Percentiles rank a stretch among this genome's conserved stretches.
These are phyloP conservation scores for Naganishia sp. DNA, from an alignment of 1,284 basidiomycete genomes.

Conservation along the genomic window DNA sequence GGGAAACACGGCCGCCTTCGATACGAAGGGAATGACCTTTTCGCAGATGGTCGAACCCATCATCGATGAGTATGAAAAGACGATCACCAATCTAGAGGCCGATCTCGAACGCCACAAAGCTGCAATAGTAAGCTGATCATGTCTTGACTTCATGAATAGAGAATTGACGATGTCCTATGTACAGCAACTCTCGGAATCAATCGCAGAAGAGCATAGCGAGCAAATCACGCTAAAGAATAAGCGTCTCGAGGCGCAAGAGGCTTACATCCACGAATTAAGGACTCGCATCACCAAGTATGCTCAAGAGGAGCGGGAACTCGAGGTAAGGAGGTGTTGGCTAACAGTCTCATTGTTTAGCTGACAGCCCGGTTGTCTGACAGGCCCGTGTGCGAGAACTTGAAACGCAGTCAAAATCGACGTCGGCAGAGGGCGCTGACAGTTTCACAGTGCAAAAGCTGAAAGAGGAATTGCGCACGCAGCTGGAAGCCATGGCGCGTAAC, in stretches of 20 bases:
- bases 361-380: constrained; percentile 1
- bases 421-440: not conserved
- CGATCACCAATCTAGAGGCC: constrained; percentile 84
- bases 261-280: constrained; percentile 68
- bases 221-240: constrained; percentile 71
- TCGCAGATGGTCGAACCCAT: constrained; percentile 96
- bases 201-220: constrained; percentile 73
- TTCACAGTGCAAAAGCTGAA: constrained; percentile 65
- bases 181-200: constrained; percentile 63
- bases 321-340: not conserved
- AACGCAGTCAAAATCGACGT: not conserved
- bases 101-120: constrained; percentile 86
- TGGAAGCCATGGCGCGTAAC: constrained; percentile 72
- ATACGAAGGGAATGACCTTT: constrained; percentile 63
- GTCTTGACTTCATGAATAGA: too few relatives aligned
- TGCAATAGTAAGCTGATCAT: constrained; percentile 34
- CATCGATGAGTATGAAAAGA: constrained; percentile 98
- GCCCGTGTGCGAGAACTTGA: constrained; percentile 10
- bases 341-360: not conserved
- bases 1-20: constrained; percentile 64
- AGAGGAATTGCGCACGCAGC: constrained; percentile 76
- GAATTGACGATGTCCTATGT: too few relatives aligned
- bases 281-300: constrained; percentile 64
- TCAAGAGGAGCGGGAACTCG: constrained; percentile 65
- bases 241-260: constrained; percentile 71